phyloP scores from a whole-genome alignment of 2,329 filamentous ascomycete species.

The Clathrospora elynae region DNA sequence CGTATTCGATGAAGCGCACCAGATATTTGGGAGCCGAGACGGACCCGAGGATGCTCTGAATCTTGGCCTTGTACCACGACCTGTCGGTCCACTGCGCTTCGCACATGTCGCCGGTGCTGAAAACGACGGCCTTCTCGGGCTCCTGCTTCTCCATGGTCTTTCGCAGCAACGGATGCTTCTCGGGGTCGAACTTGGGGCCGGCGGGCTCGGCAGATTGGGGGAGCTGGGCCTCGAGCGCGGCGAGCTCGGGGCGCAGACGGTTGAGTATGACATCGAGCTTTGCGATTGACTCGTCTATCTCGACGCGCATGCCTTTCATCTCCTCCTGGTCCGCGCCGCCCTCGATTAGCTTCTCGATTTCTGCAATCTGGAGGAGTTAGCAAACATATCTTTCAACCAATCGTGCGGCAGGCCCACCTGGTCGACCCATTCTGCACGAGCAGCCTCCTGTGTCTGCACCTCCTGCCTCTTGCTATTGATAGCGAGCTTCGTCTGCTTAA shows the following conservation, averaged over 20 bases:
- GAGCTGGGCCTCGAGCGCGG: conserved; percentile 56
- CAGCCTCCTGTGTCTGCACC: conserved; percentile 27
- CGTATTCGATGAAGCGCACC: conserved; percentile 93
- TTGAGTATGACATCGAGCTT: conserved; percentile 76
- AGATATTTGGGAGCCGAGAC: conserved; percentile 89
- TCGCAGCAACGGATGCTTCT: conserved; percentile 77
- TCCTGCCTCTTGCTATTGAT: conserved; percentile 35
- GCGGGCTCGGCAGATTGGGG: conserved; percentile 48
- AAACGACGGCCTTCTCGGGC: conserved; percentile 57
- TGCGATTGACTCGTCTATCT: conserved; percentile 81
- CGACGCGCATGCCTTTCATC: conserved; percentile 77
- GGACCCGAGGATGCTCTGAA: conserved; percentile 92
- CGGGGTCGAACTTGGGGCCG: conserved; percentile 72
- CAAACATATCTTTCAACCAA: no score
- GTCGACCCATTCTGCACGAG: conserved; percentile 26
- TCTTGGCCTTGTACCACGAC: conserved; percentile 87
- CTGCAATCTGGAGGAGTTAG: conserved; percentile 18
- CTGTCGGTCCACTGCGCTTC: conserved; percentile 93
- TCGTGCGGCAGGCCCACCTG: conserved; percentile 3
- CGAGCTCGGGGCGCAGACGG: conserved; percentile 66
- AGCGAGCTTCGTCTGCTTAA: conserved; percentile 34
- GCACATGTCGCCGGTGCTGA: conserved; percentile 87
- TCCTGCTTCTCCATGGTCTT: conserved; percentile 51
- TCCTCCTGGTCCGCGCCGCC: conserved; percentile 81
- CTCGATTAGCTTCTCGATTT: conserved; percentile 78